Evolutionary conservation across 2,329 filamentous ascomycete genomes (phyloP).

Genomic region (Nemania diffusa): DNA sequence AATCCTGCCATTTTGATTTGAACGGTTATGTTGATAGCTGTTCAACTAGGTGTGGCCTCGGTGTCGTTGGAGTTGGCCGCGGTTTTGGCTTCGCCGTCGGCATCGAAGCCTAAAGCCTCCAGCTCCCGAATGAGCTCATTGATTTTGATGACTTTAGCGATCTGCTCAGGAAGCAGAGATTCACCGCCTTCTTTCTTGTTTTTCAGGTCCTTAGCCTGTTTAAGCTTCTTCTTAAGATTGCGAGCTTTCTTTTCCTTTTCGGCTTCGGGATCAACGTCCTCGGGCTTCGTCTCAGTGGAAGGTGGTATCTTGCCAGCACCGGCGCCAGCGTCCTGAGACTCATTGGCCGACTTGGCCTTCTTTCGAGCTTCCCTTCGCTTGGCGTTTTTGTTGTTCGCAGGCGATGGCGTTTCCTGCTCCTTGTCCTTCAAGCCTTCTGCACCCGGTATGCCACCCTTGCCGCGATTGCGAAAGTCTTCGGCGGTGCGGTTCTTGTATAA

Average conservation of each 20-base stretch:
- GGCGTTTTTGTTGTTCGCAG: constrained; percentile 82
- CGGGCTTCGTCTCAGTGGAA: constrained; percentile 47
- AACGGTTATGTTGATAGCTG: not conserved
- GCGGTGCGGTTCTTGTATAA: constrained; percentile 94
- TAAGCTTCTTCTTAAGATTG: constrained; percentile 92
- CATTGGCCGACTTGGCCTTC: constrained; percentile 64
- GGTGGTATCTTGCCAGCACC: constrained; percentile 52
- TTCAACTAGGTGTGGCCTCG: constrained; percentile 20
- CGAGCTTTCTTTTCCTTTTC: constrained; percentile 94
- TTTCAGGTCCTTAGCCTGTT: constrained; percentile 89
- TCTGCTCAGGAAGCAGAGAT: constrained; percentile 87
- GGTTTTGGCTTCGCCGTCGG: constrained; percentile 72
- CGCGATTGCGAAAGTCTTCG: constrained; percentile 82
- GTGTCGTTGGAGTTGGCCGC: not conserved
- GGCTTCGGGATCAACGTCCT: constrained; percentile 70
- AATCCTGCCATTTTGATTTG: not conserved
- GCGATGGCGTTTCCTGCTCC: constrained; percentile 57
- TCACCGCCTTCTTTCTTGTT: constrained; percentile 91
- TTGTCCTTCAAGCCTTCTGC: constrained; percentile 69
- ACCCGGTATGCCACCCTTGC: constrained; percentile 77
- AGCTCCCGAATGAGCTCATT: constrained; percentile 91
- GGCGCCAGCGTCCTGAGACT: constrained; percentile 69
- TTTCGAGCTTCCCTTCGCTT: constrained; percentile 72
- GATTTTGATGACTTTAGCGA: constrained; percentile 97
- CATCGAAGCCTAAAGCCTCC: constrained; percentile 83